phyloP scores from a whole-genome alignment of 1,284 basidiomycete genomes.

The Spongiforma sp. region DNA sequence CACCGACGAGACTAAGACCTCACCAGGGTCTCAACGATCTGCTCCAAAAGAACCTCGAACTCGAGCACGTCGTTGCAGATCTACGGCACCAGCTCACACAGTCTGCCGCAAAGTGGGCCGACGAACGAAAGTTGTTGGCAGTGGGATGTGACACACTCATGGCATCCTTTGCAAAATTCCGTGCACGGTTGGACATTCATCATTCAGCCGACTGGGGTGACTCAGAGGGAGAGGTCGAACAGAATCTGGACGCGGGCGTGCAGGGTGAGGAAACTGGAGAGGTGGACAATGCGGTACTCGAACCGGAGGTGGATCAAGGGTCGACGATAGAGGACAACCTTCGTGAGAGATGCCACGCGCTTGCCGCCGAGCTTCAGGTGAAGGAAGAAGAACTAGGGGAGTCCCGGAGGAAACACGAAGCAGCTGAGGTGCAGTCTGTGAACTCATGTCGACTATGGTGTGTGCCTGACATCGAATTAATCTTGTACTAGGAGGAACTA shows the following conservation, averaged over 20 bases:
- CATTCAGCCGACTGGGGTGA: conserved; percentile 28
- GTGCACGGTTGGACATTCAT: conserved; percentile 31
- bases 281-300: conserved; percentile 6
- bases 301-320: conserved; percentile 16
- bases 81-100: conserved; percentile 36
- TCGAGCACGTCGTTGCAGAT: conserved; percentile 35
- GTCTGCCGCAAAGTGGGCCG: conserved; percentile 36
- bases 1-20: conserved; percentile 30
- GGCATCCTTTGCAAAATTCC: conserved; percentile 39
- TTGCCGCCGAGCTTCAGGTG: conserved; percentile 23
- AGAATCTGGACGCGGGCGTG: conserved; percentile 21
- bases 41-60: conserved; percentile 35
- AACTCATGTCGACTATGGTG: neutral
- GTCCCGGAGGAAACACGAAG: conserved; percentile 21
- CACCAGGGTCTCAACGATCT: conserved; percentile 36
- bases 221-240: conserved; percentile 33
- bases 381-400: conserved; percentile 28
- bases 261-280: conserved; percentile 27
- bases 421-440: conserved; percentile 25
- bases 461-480: conserved; percentile 12
- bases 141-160: conserved; percentile 32
- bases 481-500: conserved; percentile 28
- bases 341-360: conserved; percentile 22
- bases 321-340: conserved; percentile 7
- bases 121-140: conserved; percentile 31